phyloP scores from a whole-genome alignment of 2,329 filamentous ascomycete species.

The Simplicillium aogashimaense region DNA sequence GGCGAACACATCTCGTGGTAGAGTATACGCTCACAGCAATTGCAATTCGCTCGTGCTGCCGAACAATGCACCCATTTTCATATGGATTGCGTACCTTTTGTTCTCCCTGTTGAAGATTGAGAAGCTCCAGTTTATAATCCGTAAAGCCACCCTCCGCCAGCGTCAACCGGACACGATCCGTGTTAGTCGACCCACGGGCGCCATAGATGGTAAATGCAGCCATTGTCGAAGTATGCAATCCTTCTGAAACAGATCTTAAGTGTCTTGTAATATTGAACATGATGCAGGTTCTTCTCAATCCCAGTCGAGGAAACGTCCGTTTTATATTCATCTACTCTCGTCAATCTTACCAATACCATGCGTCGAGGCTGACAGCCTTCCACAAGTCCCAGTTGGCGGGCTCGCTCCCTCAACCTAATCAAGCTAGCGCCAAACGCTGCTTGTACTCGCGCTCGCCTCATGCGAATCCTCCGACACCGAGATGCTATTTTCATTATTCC shows the following conservation, averaged over 20 bases:
- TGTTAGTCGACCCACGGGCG: slow-evolving; percentile 28
- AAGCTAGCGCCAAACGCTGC: slow-evolving; percentile 13
- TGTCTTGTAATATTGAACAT: too few species aligned
- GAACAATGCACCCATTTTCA: too few species aligned
- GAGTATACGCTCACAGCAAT: too few species aligned
- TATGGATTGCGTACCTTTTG: slow-evolving; percentile 28
- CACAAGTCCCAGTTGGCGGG: slow-evolving; percentile 15
- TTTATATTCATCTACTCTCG: too few species aligned
- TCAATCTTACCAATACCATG: too few species aligned
- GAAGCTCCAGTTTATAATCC: slow-evolving; percentile 26
- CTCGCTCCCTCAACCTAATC: slow-evolving; percentile 20
- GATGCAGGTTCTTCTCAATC: too few species aligned
- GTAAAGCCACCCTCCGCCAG: slow-evolving; percentile 32
- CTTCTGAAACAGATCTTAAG: slow-evolving; percentile 14
- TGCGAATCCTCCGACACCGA: background rate
- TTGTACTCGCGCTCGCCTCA: background rate
- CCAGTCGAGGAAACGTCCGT: too few species aligned
- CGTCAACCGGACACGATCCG: slow-evolving; percentile 30
- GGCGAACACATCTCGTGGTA: too few species aligned
- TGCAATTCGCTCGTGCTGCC: too few species aligned
- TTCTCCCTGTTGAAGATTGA: slow-evolving; percentile 28
- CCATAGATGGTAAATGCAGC: slow-evolving; percentile 31
- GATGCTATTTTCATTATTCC: too few species aligned
- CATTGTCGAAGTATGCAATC: slow-evolving; percentile 24
- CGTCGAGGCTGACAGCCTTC: slow-evolving; percentile 3